Evolutionary conservation across 2,329 filamentous ascomycete species (phyloP), one percentile per base, ranked within the genome.

Genomic region (Aspergillus terreus): DNA sequence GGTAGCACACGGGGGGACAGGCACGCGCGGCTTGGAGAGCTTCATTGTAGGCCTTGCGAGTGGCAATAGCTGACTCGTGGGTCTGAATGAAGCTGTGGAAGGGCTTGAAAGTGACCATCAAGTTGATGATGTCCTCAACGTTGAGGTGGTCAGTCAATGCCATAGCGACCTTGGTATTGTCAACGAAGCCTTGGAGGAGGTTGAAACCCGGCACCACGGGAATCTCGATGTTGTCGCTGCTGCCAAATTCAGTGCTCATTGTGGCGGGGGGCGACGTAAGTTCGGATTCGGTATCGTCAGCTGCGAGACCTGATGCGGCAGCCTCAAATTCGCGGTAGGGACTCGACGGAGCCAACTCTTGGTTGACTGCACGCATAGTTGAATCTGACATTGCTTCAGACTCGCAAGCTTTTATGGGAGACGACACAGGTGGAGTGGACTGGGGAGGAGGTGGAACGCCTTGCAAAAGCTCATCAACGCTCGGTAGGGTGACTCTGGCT

Each of bases 41-140:
- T 60, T 79, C 78, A 49, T 73, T 62, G 1, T 68, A 66, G 1
- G 83, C 79, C 70, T 82, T 82, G 15, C 76, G 69, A 36, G 79
- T 71, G 47, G 90, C 76, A 51, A 81, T 79, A 35, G 81, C 81
- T 7, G 78, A 78, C 64, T 85, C 78, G 58, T 85, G 76, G 47
- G 74, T 72, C 63, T 86, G 80, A 61, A 89, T 67, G 25, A 83
- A 74, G 44, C 72, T 66, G 63, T 90, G 80, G 63, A 88, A 86
- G 33, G 79, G 74, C 49, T 76, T 81, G 65, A 82, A 87, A 58
- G 83, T 80, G 14, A 27, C 46, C 46, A 41, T 52, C 15, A 41
- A 44, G 30, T 49, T 49, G 41, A 44, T 49, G 10, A 49, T 49
- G 11, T 49, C 33, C 6, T 49, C 17, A 7, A 44, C n/a, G 2